A percentile compares a stretch with the other conserved stretches of the same genome.
These are phyloP conservation scores for Blumeria graminis DNA, from an alignment of 2,329 filamentous ascomycete species.

Conservation along the genomic window DNA sequence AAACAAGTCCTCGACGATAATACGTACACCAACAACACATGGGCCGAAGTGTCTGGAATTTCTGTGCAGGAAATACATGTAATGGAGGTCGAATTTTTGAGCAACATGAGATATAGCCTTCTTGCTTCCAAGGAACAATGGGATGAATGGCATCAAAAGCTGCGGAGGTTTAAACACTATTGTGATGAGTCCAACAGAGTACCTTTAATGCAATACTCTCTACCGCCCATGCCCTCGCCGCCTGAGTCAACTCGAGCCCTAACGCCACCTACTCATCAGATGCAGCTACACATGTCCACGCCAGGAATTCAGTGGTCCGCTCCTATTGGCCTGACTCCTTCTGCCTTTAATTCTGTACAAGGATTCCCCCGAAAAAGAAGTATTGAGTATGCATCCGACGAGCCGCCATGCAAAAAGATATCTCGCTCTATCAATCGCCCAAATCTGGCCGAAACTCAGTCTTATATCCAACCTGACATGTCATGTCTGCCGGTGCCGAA, in stretches of 20 bases:
- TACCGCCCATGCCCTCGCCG: constrained; percentile 16
- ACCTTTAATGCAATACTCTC: constrained; percentile 7
- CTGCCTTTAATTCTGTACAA: too few species aligned
- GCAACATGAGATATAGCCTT: constrained; percentile 90
- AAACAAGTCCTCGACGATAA: constrained; percentile 76
- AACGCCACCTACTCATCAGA: constrained; percentile 20
- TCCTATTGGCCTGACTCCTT: too few species aligned
- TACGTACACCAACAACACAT: constrained; percentile 98
- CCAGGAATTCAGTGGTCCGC: too few species aligned
- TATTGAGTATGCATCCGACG: constrained; percentile 26
- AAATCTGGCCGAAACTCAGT: too few species aligned
- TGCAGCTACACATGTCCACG: too few species aligned
- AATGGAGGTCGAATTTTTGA: constrained; percentile 99
- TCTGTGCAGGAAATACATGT: constrained; percentile 88
- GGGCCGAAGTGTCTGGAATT: constrained; percentile 92
- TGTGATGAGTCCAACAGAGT: constrained; percentile 12
- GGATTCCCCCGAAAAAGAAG: constrained; percentile 28
- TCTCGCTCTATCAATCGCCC: not conserved
- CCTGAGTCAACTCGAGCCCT: constrained; percentile 18
- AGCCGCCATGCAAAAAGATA: constrained; percentile 28
- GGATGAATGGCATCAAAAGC: constrained; percentile 63
- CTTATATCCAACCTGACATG: too few species aligned
- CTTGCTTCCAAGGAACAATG: constrained; percentile 71
- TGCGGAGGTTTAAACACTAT: constrained; percentile 62
- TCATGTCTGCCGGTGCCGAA: constrained; percentile 2